A percentile compares a stretch with the other conserved stretches of the same genome.
Evolutionary conservation across 768 basidiomycete genomes (phyloP).

Genomic region (Podaxis sp.): DNA sequence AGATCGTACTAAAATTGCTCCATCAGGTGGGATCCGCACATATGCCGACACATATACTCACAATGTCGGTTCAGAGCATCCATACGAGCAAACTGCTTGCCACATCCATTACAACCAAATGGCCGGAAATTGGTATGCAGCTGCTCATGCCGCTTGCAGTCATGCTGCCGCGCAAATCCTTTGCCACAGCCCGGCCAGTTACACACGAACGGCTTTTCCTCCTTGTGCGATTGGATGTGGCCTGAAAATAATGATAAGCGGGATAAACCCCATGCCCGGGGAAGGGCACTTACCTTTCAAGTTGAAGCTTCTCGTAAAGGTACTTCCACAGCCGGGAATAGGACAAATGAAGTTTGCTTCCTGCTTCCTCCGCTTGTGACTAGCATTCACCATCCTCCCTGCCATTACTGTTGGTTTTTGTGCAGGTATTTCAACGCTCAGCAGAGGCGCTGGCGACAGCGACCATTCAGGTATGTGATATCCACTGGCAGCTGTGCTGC

Average conservation of each 20-base stretch:
- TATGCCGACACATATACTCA: constrained; percentile 41
- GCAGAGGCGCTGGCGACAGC: constrained; percentile 9
- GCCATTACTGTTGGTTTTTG: constrained; percentile 89
- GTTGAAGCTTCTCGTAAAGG: constrained; percentile 93
- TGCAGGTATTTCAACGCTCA: constrained; percentile 17
- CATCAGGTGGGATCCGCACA: not conserved
- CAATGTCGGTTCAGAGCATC: constrained; percentile 93
- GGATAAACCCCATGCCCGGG: not conserved
- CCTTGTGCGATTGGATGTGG: constrained; percentile 93
- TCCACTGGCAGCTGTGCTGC: constrained; percentile 11
- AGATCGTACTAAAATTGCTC: constrained; percentile 21
- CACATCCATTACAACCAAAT: constrained; percentile 91
- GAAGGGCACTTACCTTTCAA: constrained; percentile 64
- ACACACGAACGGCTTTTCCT: constrained; percentile 93
- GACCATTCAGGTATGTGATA: constrained; percentile 14
- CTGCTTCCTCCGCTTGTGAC: constrained; percentile 81
- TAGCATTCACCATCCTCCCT: constrained; percentile 84
- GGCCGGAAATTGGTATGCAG: constrained; percentile 91
- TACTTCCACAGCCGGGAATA: constrained; percentile 80
- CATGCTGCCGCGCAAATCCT: constrained; percentile 92
- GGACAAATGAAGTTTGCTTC: constrained; percentile 86
- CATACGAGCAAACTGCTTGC: constrained; percentile 91
- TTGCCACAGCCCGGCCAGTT: constrained; percentile 94
- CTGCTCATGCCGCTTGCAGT: constrained; percentile 96
- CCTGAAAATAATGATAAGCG: constrained; percentile 39